Base-by-base conservation (phyloP, 2,329 filamentous ascomycete species). In the Talaromyces pinophilus region DNA sequence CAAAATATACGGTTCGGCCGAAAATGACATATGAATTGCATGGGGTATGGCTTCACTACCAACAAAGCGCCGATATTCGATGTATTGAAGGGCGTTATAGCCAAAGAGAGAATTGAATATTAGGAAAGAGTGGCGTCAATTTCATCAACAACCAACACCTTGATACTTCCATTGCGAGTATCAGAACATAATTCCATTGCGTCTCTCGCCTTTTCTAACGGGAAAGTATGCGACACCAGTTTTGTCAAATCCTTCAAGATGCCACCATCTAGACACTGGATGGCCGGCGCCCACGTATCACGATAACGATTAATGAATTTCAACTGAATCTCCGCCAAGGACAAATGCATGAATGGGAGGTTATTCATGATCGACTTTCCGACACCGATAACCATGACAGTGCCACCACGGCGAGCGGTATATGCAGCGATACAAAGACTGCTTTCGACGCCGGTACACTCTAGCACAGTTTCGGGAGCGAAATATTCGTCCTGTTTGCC, bases 271-370 rank as follows among this genome's bases (percentile, higher is more conserved):
- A 91, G 72, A 59, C 85, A 86, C 6, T 85, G 81, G 40, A 91
- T 88, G 0, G 86, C 89, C 0, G 85, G 83, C 0, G 88, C 88
- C 88, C 89, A 91, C 0, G 88, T 90, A 71, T 91, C 87, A 48
- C 84, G 82, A 73, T 91, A 91, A 7, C 89, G 82, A 74, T 91
- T 90, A 73, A 90, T 91, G 77, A 91, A 91, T 44, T 84, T 86
- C 30, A 91, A 79, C 70, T 90, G 83, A 69, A 91, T 89, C 72
- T 89, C 87, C 3, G 85, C 84, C 44, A 89, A 74, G 3, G 85
- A 88, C 22, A 89, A 71, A 72, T 89, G 86, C 87, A 89, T 90
- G 68, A 90, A 89, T 0, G 87, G 87, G 30, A 89, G 69, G 68
- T 89, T 88, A 68, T 90, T 87, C 85, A 90, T 88, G 7, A 85